Evolutionary conservation across 192 early-diverging fungal genomes (phyloP).

Genomic region (Podila epigama): DNA sequence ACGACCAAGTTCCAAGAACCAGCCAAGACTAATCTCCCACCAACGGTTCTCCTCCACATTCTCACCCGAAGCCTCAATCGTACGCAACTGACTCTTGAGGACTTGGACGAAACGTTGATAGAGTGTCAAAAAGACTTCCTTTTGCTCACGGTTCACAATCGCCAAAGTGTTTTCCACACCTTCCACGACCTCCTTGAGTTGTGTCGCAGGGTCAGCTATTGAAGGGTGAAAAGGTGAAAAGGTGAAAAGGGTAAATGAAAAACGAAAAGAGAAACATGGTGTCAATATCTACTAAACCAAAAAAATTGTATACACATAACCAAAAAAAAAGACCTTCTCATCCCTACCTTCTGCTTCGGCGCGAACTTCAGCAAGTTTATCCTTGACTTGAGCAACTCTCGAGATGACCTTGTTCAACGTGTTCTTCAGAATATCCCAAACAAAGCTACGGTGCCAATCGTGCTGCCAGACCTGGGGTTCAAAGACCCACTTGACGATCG

Average conservation of each 20-base stretch:
- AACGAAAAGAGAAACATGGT: not conserved
- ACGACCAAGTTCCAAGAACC: slow-evolving; percentile 67
- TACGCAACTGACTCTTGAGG: slow-evolving; percentile 51
- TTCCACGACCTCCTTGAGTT: slow-evolving; percentile 37
- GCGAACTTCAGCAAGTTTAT: slow-evolving; percentile 55
- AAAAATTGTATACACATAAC: not conserved
- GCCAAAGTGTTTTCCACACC: slow-evolving; percentile 68
- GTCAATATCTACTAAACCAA: not conserved
- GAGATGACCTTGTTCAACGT: slow-evolving; percentile 86
- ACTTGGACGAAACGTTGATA: slow-evolving; percentile 71
- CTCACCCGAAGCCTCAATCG: slow-evolving; percentile 21
- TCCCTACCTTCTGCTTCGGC: slow-evolving; percentile 49
- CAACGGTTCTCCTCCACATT: slow-evolving; percentile 21
- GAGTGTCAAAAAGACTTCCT: slow-evolving; percentile 78
- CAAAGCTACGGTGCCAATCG: slow-evolving; percentile 50
- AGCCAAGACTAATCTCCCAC: slow-evolving; percentile 53
- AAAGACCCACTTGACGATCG: slow-evolving; percentile 85
- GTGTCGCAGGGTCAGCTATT: slow-evolving; percentile 36
- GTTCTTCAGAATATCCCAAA: slow-evolving; percentile 89
- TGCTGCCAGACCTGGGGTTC: slow-evolving; percentile 56
- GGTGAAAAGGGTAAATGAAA: not conserved
- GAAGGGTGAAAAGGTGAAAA: not conserved
- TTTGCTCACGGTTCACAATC: slow-evolving; percentile 79
- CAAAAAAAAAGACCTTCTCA: slow-evolving; percentile 6
- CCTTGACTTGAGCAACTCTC: slow-evolving; percentile 75